Evolutionary conservation across 2,329 filamentous ascomycete species (phyloP).

Genomic region (Colletotrichum musae): DNA sequence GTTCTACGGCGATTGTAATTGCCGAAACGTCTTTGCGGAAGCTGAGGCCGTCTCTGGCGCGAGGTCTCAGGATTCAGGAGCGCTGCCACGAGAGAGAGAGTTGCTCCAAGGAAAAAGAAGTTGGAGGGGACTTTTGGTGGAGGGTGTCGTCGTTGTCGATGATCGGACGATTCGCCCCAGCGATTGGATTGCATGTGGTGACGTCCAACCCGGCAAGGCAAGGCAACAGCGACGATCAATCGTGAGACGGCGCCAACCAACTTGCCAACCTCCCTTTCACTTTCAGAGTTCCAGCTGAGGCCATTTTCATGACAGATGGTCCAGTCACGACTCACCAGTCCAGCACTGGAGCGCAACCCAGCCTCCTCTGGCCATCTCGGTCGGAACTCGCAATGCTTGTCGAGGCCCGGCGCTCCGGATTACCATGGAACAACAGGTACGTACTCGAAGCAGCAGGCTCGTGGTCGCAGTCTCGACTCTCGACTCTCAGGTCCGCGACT

Average conservation of each 20-base stretch:
- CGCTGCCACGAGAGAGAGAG: too few species aligned
- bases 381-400: conserved; percentile 11
- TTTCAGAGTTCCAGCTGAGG: not conserved
- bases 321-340: too few species aligned
- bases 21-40: not conserved
- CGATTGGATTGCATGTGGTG: conserved; percentile 30
- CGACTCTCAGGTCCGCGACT: conserved; percentile 3
- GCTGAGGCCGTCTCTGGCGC: too few species aligned
- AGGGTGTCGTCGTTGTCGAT: conserved; percentile 7
- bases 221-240: conserved; percentile 23
- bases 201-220: conserved; percentile 28
- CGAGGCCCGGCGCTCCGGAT: conserved; percentile 8
- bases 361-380: conserved; percentile 5
- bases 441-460: conserved; percentile 15
- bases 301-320: conserved; percentile 1
- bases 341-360: not conserved
- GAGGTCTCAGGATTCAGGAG: too few species aligned
- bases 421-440: not conserved
- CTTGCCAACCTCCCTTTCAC: not conserved
- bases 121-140: not conserved
- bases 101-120: too few species aligned
- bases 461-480: not conserved
- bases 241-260: conserved; percentile 18
- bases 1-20: not conserved
- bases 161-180: conserved; percentile 21